A percentile compares a stretch with the other conserved stretches of the same genome.
phyloP scores from a whole-genome alignment of 352 stramenopile species.

The Phytopythium chamaehyphon region DNA sequence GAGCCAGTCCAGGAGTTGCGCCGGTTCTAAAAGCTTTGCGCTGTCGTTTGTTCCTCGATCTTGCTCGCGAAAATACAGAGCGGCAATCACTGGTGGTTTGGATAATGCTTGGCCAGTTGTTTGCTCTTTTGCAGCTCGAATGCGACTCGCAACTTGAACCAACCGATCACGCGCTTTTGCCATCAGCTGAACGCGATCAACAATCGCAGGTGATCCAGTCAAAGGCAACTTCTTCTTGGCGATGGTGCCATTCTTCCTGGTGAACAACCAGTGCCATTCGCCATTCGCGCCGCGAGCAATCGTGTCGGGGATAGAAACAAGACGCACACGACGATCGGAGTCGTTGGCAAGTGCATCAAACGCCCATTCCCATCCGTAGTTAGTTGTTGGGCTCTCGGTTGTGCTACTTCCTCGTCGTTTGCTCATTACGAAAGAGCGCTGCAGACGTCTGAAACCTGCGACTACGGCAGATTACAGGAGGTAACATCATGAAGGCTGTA shows the following conservation, averaged over 20 bases:
- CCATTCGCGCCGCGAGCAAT: constrained; percentile 12
- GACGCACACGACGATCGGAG: constrained; percentile 13
- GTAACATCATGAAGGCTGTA: neutral
- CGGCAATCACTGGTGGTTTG: constrained; percentile 8
- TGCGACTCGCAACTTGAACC: constrained; percentile 23
- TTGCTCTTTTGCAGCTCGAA: constrained; percentile 7
- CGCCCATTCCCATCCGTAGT: constrained; percentile 35
- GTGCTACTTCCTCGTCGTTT: constrained; percentile 13
- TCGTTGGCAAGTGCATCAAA: constrained; percentile 23
- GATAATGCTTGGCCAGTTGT: neutral
- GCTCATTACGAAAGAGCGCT: constrained; percentile 16
- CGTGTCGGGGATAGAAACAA: constrained; percentile 36
- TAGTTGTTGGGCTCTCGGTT: neutral
- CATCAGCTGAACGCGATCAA: constrained; percentile 13
- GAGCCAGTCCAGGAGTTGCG: constrained; percentile 17
- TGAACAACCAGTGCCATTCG: constrained; percentile 41
- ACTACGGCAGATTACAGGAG: neutral
- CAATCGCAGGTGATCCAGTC: neutral
- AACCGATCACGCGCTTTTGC: constrained; percentile 45
- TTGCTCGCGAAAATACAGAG: constrained; percentile 9
- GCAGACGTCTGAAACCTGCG: neutral
- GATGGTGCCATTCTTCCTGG: constrained; percentile 38
- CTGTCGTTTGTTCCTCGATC: neutral
- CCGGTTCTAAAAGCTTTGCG: constrained; percentile 8
- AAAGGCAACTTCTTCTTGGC: constrained; percentile 33